Conservation (phyloP, 2,329 filamentous ascomycete genomes). For the Aspergillus pseudoterreus region DNA sequence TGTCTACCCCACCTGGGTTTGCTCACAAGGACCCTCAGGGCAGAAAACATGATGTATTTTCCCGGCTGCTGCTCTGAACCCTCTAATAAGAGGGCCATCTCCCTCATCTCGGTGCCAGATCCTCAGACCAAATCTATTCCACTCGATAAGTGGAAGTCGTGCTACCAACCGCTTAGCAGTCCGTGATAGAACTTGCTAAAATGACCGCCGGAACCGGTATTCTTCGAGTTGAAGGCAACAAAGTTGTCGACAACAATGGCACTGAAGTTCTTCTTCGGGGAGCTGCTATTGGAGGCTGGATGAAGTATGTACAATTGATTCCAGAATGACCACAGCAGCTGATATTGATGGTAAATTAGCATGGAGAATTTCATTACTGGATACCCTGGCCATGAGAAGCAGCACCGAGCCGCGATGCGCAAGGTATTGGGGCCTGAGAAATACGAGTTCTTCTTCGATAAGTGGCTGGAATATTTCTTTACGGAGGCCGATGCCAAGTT, state of each 20-base stretch:
- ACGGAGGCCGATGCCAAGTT: slow-evolving; percentile 57
- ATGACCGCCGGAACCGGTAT: slow-evolving; percentile 35
- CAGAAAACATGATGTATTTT: neutral
- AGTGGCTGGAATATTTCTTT: slow-evolving; percentile 57
- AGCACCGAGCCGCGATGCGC: slow-evolving; percentile 53
- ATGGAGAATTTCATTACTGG: slow-evolving; percentile 65
- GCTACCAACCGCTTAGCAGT: no score
- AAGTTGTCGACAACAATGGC: slow-evolving; percentile 46
- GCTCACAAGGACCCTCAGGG: neutral
- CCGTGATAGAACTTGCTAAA: neutral
- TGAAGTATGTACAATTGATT: slow-evolving; percentile 31
- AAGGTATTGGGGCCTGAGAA: slow-evolving; percentile 54
- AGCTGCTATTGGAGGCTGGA: slow-evolving; percentile 45
- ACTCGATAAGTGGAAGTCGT: no score
- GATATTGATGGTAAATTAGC: slow-evolving; percentile 19
- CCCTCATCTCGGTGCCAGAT: no score
- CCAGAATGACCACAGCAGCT: neutral
- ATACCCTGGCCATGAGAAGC: slow-evolving; percentile 56
- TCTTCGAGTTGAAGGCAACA: slow-evolving; percentile 40
- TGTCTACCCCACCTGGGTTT: neutral
- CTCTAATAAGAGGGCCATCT: no score
- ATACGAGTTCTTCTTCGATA: slow-evolving; percentile 59
- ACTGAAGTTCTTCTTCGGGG: slow-evolving; percentile 48
- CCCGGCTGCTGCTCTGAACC: neutral
- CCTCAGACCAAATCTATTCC: no score